Evolutionary conservation across 805 yeast genomes (phyloP).

Genomic region (Saccharomycopsis fibuligera): DNA sequence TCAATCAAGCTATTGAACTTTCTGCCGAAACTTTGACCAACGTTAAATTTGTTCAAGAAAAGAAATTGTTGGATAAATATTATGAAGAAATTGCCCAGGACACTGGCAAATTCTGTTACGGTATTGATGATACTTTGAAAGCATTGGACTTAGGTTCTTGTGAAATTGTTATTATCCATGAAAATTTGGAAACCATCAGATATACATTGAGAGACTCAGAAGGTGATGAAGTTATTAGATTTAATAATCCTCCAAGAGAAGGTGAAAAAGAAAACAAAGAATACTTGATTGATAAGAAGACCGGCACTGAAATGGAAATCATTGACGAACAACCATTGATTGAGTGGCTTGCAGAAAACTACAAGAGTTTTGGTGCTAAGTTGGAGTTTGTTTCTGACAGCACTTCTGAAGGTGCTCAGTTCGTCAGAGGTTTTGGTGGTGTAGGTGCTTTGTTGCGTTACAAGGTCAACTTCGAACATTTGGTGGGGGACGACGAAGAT

Average conservation of each 20-base stretch:
- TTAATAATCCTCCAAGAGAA: slow-evolving; percentile 48
- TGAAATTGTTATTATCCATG: slow-evolving; percentile 87
- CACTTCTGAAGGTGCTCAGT: slow-evolving; percentile 98
- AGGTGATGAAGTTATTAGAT: slow-evolving; percentile 67
- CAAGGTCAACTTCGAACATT: slow-evolving; percentile 94
- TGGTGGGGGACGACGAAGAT: slow-evolving; percentile 54
- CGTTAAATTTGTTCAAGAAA: slow-evolving; percentile 97
- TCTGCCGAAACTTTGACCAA: slow-evolving; percentile 95
- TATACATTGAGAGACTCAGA: slow-evolving; percentile 79
- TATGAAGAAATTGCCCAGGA: slow-evolving; percentile 98
- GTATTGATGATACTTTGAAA: slow-evolving; percentile 92
- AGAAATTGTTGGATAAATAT: slow-evolving; percentile 85
- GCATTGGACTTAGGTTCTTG: slow-evolving; percentile 96
- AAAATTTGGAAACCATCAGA: slow-evolving; percentile 80
- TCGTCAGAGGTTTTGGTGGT: slow-evolving; percentile 98
- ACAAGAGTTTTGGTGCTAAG: slow-evolving; percentile 88
- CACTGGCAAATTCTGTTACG: slow-evolving; percentile 95
- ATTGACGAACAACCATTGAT: slow-evolving; percentile 77
- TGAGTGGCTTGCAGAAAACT: slow-evolving; percentile 98
- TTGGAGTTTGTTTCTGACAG: slow-evolving; percentile 95
- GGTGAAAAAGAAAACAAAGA: slow-evolving; percentile 61
- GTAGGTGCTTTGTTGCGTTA: slow-evolving; percentile 94
- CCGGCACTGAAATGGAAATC: slow-evolving; percentile 90
- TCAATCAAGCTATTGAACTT: slow-evolving; percentile 97
- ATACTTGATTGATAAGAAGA: slow-evolving; percentile 69